Percentiles rank a stretch among this genome's conserved stretches.
Evolutionary conservation across 2,329 filamentous ascomycete species (phyloP).

Genomic region (Beauveria rudraprayagi): DNA sequence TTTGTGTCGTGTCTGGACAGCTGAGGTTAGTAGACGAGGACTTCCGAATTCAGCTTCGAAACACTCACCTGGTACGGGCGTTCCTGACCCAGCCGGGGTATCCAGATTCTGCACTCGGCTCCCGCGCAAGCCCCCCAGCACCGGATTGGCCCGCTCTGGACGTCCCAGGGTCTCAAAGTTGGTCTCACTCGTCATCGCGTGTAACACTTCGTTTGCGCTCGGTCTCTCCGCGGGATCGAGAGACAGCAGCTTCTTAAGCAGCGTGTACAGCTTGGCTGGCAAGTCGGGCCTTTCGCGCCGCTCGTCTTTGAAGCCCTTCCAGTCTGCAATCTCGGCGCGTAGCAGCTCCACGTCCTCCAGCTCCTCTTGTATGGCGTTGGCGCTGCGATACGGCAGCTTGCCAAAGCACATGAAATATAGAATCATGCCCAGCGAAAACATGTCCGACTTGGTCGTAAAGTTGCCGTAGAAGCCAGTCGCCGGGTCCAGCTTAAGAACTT

Average conservation of each 20-base stretch:
- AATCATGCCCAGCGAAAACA: slow-evolving; percentile 98
- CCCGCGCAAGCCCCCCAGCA: slow-evolving; percentile 30
- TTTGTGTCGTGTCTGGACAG: slow-evolving; percentile 5
- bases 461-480: slow-evolving; percentile 71
- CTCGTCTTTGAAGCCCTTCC: slow-evolving; percentile 80
- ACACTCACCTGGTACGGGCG: slow-evolving; percentile 37
- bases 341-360: slow-evolving; percentile 83
- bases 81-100: slow-evolving; percentile 41
- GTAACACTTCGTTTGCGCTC: slow-evolving; percentile 76
- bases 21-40: neutral
- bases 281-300: slow-evolving; percentile 69
- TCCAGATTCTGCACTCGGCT: slow-evolving; percentile 48
- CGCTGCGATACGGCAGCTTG: slow-evolving; percentile 73
- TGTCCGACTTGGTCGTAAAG: slow-evolving; percentile 93
- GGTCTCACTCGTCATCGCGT: slow-evolving; percentile 64
- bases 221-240: slow-evolving; percentile 70
- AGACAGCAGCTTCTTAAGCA: slow-evolving; percentile 73
- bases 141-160: slow-evolving; percentile 27
- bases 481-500: slow-evolving; percentile 67
- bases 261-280: slow-evolving; percentile 75
- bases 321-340: slow-evolving; percentile 75
- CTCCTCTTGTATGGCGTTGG: slow-evolving; percentile 82
- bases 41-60: too few relatives aligned
- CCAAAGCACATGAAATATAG: slow-evolving; percentile 97
- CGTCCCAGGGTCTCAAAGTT: slow-evolving; percentile 35